These are phyloP conservation scores for Coemansia biformis DNA, from an alignment of 192 early-diverging fungal genomes.

Conservation along the genomic window DNA sequence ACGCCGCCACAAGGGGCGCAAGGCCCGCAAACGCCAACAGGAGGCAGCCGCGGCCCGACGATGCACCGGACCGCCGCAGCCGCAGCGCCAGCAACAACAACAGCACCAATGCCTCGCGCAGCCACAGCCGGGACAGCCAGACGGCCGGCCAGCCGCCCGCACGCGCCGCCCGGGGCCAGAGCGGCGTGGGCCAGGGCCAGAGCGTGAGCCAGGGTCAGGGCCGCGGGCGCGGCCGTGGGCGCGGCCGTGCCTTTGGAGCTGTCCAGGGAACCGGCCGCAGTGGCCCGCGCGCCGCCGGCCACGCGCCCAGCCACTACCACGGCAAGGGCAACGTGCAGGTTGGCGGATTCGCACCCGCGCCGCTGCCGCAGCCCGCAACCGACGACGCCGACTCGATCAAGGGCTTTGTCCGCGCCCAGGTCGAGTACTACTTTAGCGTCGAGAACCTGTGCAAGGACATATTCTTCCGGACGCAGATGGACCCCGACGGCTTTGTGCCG, in stretches of 20 bases:
- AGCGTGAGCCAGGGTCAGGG: conserved; percentile 4
- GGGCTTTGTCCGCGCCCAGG: conserved; percentile 48
- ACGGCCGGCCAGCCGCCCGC: not conserved
- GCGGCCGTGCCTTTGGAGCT: conserved; percentile 8
- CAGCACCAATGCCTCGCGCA: conserved; percentile 7
- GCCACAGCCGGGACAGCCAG: conserved; percentile 9
- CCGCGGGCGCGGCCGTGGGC: conserved; percentile 32
- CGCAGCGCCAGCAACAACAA: conserved; percentile 2
- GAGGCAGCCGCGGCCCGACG: conserved; percentile 12
- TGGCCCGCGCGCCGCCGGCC: conserved; percentile 28
- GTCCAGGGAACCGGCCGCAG: conserved; percentile 13
- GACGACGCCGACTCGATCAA: conserved; percentile 41
- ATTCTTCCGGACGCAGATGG: conserved; percentile 91
- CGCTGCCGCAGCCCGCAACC: conserved; percentile 30
- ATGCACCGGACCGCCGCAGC: conserved; percentile 5
- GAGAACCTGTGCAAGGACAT: conserved; percentile 97
- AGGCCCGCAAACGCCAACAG: conserved; percentile 11
- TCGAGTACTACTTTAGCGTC: conserved; percentile 95
- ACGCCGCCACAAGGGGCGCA: conserved; percentile 3
- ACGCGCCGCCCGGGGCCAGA: not conserved
- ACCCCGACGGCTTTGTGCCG: conserved; percentile 75
- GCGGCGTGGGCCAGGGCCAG: conserved; percentile 1
- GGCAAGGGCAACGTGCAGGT: conserved; percentile 50
- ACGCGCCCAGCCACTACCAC: conserved; percentile 44
- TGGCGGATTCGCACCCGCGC: conserved; percentile 21